A percentile compares a stretch with the other conserved stretches of the same genome.
These are phyloP conservation scores for Silybum marianum DNA, from an alignment of 129 eudicot genomes.

Conservation along the genomic window DNA sequence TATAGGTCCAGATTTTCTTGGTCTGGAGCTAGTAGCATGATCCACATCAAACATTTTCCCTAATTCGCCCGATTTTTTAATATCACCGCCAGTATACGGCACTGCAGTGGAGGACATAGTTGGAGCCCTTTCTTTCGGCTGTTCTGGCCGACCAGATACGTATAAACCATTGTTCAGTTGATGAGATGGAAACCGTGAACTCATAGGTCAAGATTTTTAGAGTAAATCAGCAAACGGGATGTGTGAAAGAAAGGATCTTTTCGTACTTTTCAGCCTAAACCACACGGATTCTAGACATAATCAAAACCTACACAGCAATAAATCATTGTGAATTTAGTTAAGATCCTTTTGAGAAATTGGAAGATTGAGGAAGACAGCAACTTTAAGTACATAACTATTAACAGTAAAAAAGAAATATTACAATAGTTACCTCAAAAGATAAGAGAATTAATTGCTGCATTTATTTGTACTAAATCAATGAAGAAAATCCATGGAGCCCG, in stretches of 20 bases:
- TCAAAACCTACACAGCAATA: slow-evolving; percentile 30
- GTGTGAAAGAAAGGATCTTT: slow-evolving; percentile 11
- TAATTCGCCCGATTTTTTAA: slow-evolving; percentile 81
- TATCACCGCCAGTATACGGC: slow-evolving; percentile 88
- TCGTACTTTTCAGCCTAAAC: slow-evolving; percentile 20
- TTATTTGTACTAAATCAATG: slow-evolving; percentile 19
- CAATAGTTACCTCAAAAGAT: background rate
- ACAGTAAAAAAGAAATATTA: slow-evolving; percentile 6
- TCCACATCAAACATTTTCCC: slow-evolving; percentile 90
- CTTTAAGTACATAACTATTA: slow-evolving; percentile 4
- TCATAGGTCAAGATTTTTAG: slow-evolving; percentile 42
- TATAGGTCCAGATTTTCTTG: slow-evolving; percentile 82
- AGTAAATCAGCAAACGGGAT: slow-evolving; percentile 10
- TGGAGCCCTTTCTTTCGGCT: slow-evolving; percentile 79
- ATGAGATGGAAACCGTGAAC: slow-evolving; percentile 89
- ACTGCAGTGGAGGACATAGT: slow-evolving; percentile 85
- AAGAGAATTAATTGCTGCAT: background rate
- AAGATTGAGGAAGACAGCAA: background rate
- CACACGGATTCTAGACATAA: slow-evolving; percentile 21
- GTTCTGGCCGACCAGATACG: slow-evolving; percentile 90
- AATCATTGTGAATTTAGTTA: background rate
- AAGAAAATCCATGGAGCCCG: slow-evolving; percentile 8
- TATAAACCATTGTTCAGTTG: slow-evolving; percentile 78
- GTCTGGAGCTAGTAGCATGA: slow-evolving; percentile 53
- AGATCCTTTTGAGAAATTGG: slow-evolving; percentile 11